Percentiles rank a stretch among this genome's conserved stretches.
Evolutionary conservation across 2,329 filamentous ascomycete species (phyloP).

Genomic region (Neonectria punicea): DNA sequence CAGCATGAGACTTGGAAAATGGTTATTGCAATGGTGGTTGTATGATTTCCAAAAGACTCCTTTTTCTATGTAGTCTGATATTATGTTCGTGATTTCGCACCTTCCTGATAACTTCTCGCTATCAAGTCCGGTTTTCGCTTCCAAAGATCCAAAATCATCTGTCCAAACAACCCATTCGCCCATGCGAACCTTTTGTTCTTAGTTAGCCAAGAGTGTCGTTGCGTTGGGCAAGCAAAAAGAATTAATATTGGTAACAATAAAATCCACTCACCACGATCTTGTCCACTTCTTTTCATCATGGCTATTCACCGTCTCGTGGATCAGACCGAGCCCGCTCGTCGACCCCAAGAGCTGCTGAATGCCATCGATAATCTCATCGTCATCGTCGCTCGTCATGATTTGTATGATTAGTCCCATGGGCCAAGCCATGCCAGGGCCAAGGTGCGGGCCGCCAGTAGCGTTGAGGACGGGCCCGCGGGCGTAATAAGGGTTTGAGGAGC

Average conservation of each 20-base stretch:
- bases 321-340: conserved; percentile 77
- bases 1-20: conserved; percentile 22
- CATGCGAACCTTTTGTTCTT: conserved; percentile 77
- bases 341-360: conserved; percentile 73
- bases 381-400: conserved; percentile 80
- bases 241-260: too few relatives aligned
- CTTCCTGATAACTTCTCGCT: conserved; percentile 58
- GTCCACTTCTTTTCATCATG: conserved; percentile 48
- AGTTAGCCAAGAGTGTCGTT: background rate
- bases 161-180: conserved; percentile 89
- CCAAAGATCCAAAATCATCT: conserved; percentile 81
- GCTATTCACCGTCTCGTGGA: conserved; percentile 72
- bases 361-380: conserved; percentile 77
- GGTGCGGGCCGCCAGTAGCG: conserved; percentile 63
- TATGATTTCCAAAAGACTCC: conserved; percentile 4
- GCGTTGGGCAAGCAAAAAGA: too few relatives aligned
- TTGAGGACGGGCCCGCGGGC: conserved; percentile 63
- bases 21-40: conserved; percentile 1
- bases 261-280: conserved; percentile 47
- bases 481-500: conserved; percentile 78
- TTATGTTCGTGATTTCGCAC: conserved; percentile 14
- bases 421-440: conserved; percentile 78
- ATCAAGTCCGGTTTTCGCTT: conserved; percentile 76
- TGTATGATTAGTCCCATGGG: conserved; percentile 87
- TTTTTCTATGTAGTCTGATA: conserved; percentile 11